These are phyloP conservation scores for Canna indica DNA, from an alignment of 176 grass and related monocot genomes.

Conservation along the genomic window DNA sequence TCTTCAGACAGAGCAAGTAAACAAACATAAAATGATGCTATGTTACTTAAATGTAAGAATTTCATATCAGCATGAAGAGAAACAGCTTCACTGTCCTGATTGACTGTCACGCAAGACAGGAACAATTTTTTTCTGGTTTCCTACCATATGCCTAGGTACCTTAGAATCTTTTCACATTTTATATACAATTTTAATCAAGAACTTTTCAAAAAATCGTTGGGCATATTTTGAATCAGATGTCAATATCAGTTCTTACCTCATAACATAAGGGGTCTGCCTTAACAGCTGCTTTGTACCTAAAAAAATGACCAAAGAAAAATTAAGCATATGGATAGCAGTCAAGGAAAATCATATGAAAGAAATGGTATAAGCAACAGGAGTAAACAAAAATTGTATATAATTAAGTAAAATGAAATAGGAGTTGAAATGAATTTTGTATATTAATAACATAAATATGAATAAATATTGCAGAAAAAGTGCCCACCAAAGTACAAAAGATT, in stretches of 20 bases:
- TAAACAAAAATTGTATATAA: background rate
- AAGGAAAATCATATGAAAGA: constrained; percentile 2
- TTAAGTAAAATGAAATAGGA: background rate
- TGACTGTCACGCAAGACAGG: too few relatives aligned
- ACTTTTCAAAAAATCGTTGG: background rate
- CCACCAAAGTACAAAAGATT: background rate
- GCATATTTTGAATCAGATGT: background rate
- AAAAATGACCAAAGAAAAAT: constrained; percentile 19
- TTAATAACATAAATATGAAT: background rate
- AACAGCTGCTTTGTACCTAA: constrained; percentile 91
- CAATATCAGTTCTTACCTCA: constrained; percentile 51
- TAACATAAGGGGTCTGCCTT: constrained; percentile 92
- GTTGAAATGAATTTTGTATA: background rate
- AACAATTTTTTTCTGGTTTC: background rate
- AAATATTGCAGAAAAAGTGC: background rate
- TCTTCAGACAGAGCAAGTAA: background rate
- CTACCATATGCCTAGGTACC: background rate
- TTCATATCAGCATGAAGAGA: background rate
- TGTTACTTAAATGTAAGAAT: background rate
- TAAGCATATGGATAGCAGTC: background rate
- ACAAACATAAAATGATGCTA: background rate
- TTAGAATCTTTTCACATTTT: background rate
- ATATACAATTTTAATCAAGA: background rate
- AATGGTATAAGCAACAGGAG: background rate
- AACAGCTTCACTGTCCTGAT: too few relatives aligned